Evolutionary conservation across 1,139 yeast genomes (phyloP).

Genomic region (Eremothecium gossypii): DNA sequence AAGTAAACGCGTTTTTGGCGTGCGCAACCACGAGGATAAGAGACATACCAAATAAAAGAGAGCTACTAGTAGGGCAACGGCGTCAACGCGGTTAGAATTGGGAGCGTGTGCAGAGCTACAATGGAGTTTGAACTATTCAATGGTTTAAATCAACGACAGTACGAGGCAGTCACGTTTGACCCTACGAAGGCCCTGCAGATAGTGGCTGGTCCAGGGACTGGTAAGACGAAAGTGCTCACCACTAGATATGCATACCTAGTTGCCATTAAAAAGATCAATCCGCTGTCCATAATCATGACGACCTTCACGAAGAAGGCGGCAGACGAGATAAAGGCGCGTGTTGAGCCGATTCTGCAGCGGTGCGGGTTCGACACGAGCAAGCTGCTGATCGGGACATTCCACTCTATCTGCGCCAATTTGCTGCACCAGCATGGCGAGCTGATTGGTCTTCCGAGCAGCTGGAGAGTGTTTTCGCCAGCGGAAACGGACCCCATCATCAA

Average conservation of each 20-base stretch:
- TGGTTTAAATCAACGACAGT: conserved; percentile 49
- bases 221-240: conserved; percentile 74
- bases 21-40: too few species aligned
- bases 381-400: conserved; percentile 77
- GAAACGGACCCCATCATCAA: conserved; percentile 47
- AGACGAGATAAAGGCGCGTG: conserved; percentile 62
- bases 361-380: conserved; percentile 34
- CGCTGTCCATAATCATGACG: conserved; percentile 64
- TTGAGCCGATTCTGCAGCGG: conserved; percentile 35
- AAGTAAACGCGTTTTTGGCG: too few species aligned
- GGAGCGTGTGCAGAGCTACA: too few species aligned
- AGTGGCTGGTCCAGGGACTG: conserved; percentile 89
- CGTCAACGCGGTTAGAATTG: too few species aligned
- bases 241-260: conserved; percentile 68
- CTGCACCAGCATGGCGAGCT: conserved; percentile 47
- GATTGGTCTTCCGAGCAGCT: conserved; percentile 38
- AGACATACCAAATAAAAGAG: too few species aligned
- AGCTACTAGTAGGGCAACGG: too few species aligned
- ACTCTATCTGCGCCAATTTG: conserved; percentile 61
- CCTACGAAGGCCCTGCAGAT: conserved; percentile 55
- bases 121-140: conserved; percentile 2
- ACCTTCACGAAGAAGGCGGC: conserved; percentile 92
- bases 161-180: conserved; percentile 48
- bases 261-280: conserved; percentile 40
- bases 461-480: conserved; percentile 57